phyloP scores from a whole-genome alignment of 2,329 filamentous ascomycete genomes.

The Calonectria fujianensis region DNA sequence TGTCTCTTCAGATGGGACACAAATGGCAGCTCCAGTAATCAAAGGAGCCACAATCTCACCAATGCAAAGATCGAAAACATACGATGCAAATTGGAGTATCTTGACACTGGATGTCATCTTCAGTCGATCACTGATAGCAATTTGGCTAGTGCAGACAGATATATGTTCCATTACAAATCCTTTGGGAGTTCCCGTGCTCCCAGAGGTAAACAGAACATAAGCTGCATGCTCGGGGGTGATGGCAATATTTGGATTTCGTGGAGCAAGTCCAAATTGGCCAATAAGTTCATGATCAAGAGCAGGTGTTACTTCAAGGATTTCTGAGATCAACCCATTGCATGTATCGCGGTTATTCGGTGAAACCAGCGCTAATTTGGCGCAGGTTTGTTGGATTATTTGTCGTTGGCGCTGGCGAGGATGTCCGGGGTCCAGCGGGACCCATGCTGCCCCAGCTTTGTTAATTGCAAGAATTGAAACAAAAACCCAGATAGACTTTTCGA shows the following conservation, averaged over 20 bases:
- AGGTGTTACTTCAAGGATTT: background rate
- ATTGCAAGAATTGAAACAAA: conserved; percentile 18
- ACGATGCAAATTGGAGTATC: conserved; percentile 40
- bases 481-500: conserved; percentile 16
- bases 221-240: background rate
- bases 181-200: conserved; percentile 6
- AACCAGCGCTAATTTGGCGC: background rate
- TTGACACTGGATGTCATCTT: conserved; percentile 31
- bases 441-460: conserved; percentile 20
- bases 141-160: conserved; percentile 19
- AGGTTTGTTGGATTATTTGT: conserved; percentile 10
- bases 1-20: conserved; percentile 31
- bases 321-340: background rate
- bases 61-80: conserved; percentile 34
- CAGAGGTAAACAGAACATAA: conserved; percentile 51
- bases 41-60: conserved; percentile 35
- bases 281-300: background rate
- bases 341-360: background rate
- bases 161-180: conserved; percentile 11
- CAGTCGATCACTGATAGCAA: background rate
- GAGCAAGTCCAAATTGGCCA: background rate
- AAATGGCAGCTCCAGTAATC: conserved; percentile 35
- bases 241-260: background rate
- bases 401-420: background rate
- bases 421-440: background rate